These are phyloP conservation scores for Rhizopogon rudus DNA, from an alignment of 768 basidiomycete species.

Conservation along the genomic window DNA sequence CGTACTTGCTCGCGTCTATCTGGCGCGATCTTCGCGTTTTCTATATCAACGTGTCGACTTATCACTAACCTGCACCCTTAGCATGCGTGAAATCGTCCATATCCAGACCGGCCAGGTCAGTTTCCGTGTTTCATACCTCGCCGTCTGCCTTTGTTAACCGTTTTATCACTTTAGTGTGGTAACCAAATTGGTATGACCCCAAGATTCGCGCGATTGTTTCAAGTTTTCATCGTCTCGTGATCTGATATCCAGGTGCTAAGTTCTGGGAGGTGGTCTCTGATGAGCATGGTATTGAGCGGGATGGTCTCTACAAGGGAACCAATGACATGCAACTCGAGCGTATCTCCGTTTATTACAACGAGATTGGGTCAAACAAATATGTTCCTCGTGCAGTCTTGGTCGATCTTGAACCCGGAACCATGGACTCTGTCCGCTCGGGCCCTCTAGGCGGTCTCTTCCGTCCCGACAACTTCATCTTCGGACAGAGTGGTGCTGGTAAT, in stretches of 20 bases:
- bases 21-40: conserved; percentile 19
- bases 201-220: conserved; percentile 12
- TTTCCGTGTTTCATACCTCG: conserved; percentile 5
- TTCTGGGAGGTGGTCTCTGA: conserved; percentile 99
- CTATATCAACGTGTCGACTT: conserved; percentile 11
- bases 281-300: conserved; percentile 93
- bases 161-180: conserved; percentile 65
- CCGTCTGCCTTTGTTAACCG: conserved; percentile 21
- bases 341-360: conserved; percentile 98
- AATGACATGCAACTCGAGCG: conserved; percentile 96
- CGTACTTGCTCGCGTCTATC: conserved; percentile 22
- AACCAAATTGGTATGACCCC: conserved; percentile 90
- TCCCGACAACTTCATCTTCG: conserved; percentile 98
- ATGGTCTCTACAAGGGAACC: conserved; percentile 91
- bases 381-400: conserved; percentile 97
- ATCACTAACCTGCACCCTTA: conserved; percentile 31
- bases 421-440: conserved; percentile 89
- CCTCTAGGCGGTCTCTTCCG: conserved; percentile 91
- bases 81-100: conserved; percentile 99
- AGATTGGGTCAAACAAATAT: conserved; percentile 92
- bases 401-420: conserved; percentile 96
- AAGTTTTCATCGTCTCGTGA: conserved; percentile 15
- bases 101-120: conserved; percentile 96
- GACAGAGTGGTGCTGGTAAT: conserved; percentile 97
- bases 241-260: conserved; percentile 63